Conservation (phyloP, 2,329 filamentous ascomycete species). For the Pestalotiopsis sp. region DNA sequence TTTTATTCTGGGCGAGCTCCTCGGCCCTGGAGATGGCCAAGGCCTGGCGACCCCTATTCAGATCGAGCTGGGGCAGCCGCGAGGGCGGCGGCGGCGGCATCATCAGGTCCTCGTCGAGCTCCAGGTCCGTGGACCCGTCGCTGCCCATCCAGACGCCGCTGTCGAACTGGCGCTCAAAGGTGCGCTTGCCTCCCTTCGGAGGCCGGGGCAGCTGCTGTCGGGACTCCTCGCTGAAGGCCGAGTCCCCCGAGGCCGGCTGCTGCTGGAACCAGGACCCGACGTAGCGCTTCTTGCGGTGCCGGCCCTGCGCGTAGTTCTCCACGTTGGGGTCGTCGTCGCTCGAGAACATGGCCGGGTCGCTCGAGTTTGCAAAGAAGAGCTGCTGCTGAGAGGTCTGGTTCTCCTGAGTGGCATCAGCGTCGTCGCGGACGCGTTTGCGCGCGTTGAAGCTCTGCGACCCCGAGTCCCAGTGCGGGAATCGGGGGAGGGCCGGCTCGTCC, state of each 20-base stretch:
- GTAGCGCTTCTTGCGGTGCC: slow-evolving; percentile 63
- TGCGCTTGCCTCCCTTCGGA: slow-evolving; percentile 43
- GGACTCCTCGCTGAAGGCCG: slow-evolving; percentile 42
- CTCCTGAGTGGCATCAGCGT: slow-evolving; percentile 9
- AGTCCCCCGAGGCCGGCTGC: slow-evolving; percentile 52
- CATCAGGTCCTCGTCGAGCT: slow-evolving; percentile 38
- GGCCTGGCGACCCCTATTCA: slow-evolving; percentile 22
- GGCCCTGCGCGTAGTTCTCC: slow-evolving; percentile 62
- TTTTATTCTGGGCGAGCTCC: slow-evolving; percentile 43
- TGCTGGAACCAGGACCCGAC: slow-evolving; percentile 71
- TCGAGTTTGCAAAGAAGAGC: slow-evolving; percentile 58
- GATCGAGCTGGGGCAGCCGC: slow-evolving; percentile 37
- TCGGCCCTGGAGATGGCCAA: slow-evolving; percentile 41
- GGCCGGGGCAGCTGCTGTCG: slow-evolving; percentile 27
- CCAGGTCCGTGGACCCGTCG: slow-evolving; percentile 50
- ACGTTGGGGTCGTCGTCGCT: slow-evolving; percentile 70
- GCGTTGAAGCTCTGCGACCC: slow-evolving; percentile 30
- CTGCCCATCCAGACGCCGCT: slow-evolving; percentile 72
- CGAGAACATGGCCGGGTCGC: slow-evolving; percentile 72
- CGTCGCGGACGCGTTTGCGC: slow-evolving; percentile 41
- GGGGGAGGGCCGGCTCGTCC: slow-evolving; percentile 39
- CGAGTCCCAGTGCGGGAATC: slow-evolving; percentile 33
- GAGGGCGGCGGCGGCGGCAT: slow-evolving; percentile 34
- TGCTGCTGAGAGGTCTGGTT: slow-evolving; percentile 13
- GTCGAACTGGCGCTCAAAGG: slow-evolving; percentile 62